Evolutionary conservation across 768 basidiomycete genomes (phyloP).

Genomic region (Crassisporium funariophilum): DNA sequence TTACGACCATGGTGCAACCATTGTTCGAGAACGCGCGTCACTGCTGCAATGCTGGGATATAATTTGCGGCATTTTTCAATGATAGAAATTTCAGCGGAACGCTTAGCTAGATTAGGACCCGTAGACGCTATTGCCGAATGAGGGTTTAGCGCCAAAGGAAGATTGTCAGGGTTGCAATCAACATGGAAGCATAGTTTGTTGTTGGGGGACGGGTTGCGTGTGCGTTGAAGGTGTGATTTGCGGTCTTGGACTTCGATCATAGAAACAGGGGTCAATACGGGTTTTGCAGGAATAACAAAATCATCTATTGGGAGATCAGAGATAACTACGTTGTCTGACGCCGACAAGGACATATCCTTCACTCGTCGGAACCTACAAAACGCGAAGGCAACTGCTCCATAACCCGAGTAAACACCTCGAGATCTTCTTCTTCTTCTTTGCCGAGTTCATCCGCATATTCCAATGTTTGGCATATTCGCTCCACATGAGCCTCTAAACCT

Average conservation of each 20-base stretch:
- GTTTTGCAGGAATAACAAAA: not conserved
- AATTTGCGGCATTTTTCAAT: too few species aligned
- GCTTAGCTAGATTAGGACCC: too few species aligned
- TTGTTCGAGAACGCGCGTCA: too few species aligned
- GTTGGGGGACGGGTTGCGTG: not conserved
- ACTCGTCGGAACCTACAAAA: slow-evolving; percentile 12
- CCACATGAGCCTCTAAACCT: not conserved
- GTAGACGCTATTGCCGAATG: too few species aligned
- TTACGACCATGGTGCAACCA: too few species aligned
- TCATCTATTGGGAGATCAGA: not conserved
- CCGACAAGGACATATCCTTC: slow-evolving; percentile 6
- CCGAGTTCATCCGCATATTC: not conserved
- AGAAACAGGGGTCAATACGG: not conserved
- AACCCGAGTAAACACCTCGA: not conserved
- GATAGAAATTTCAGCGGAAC: too few species aligned
- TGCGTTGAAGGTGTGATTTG: not conserved
- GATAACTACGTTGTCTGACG: not conserved
- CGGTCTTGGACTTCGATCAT: not conserved
- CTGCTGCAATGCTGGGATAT: too few species aligned
- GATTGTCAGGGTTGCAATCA: too few species aligned
- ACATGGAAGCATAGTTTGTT: too few species aligned
- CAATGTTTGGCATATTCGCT: not conserved
- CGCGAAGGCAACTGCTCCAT: not conserved
- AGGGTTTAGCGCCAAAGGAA: too few species aligned
- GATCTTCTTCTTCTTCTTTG: not conserved